phyloP scores from a whole-genome alignment of 805 yeast genomes.

The Ogataea angusta region DNA sequence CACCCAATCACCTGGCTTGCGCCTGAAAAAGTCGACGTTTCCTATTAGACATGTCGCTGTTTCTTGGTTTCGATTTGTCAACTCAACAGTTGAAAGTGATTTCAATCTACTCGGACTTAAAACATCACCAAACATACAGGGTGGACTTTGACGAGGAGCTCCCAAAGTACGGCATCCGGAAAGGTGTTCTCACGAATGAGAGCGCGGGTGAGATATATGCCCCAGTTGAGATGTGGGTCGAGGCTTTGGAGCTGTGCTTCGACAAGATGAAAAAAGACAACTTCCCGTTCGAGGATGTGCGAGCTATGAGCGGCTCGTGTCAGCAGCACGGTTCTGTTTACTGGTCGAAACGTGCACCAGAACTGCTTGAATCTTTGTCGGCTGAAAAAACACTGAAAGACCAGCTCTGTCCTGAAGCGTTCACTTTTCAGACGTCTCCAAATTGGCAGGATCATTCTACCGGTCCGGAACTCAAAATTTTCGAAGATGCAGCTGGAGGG shows the following conservation, averaged over 20 bases:
- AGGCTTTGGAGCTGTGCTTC: slow-evolving; percentile 68
- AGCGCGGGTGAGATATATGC: slow-evolving; percentile 61
- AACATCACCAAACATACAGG: slow-evolving; percentile 52
- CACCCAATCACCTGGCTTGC: slow-evolving; percentile 47
- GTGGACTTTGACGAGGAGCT: slow-evolving; percentile 72
- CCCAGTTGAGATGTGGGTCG: slow-evolving; percentile 90
- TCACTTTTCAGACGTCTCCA: slow-evolving; percentile 67
- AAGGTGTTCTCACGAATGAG: slow-evolving; percentile 65
- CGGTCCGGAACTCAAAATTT: slow-evolving; percentile 56
- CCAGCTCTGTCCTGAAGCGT: slow-evolving; percentile 49
- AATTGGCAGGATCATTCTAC: slow-evolving; percentile 97
- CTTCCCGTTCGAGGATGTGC: slow-evolving; percentile 59
- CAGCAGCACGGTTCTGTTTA: slow-evolving; percentile 92
- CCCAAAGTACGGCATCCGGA: slow-evolving; percentile 57
- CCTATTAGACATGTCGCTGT: slow-evolving; percentile 31
- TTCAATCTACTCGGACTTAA: slow-evolving; percentile 52
- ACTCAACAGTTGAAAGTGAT: slow-evolving; percentile 86
- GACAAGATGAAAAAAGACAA: slow-evolving; percentile 43
- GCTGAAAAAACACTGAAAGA: slow-evolving; percentile 36
- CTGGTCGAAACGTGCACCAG: slow-evolving; percentile 56
- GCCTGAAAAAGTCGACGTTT: slow-evolving; percentile 13
- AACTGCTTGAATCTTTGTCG: slow-evolving; percentile 38
- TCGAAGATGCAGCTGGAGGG: slow-evolving; percentile 65
- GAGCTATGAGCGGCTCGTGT: slow-evolving; percentile 77
- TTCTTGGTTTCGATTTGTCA: slow-evolving; percentile 79